Conservation (phyloP, 352 stramenopile species). For the Pythium inflatum region DNA sequence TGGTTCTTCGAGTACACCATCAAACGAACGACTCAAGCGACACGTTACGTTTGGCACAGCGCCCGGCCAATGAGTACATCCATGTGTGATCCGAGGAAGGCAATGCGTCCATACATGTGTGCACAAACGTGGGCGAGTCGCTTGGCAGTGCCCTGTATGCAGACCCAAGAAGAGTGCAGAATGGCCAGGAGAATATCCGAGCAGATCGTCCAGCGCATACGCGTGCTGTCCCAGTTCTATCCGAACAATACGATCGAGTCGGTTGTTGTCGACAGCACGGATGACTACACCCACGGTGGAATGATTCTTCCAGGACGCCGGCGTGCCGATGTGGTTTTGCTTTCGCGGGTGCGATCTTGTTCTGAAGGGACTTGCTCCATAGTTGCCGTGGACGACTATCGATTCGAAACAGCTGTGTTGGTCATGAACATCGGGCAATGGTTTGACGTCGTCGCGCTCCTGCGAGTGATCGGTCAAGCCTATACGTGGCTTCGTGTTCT, state of each 20-base stretch:
- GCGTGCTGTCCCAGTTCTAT: not conserved
- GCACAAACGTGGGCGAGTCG: constrained; percentile 6
- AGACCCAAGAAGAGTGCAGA: not conserved
- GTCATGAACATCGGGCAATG: constrained; percentile 11
- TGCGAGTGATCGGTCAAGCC: constrained; percentile 17
- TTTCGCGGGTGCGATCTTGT: constrained; percentile 17
- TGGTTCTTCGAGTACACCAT: constrained; percentile 29
- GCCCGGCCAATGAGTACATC: not conserved
- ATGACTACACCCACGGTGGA: constrained; percentile 20
- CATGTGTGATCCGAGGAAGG: not conserved
- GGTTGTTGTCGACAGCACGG: constrained; percentile 13
- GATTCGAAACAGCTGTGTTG: constrained; percentile 3
- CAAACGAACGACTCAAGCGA: constrained; percentile 20
- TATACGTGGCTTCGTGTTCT: constrained; percentile 22
- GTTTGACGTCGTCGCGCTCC: not conserved
- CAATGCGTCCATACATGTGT: not conserved
- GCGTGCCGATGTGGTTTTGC: constrained; percentile 8
- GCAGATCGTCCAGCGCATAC: constrained; percentile 1
- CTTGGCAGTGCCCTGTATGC: not conserved
- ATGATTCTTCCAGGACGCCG: not conserved
- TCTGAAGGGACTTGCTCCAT: constrained; percentile 4
- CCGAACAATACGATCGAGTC: constrained; percentile 15
- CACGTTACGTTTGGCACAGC: constrained; percentile 24
- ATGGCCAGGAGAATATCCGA: not conserved
- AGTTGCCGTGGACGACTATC: constrained; percentile 29